Evolutionary conservation across 2,329 filamentous ascomycete genomes (phyloP).

Genomic region (Chaetomiaceae sp.): DNA sequence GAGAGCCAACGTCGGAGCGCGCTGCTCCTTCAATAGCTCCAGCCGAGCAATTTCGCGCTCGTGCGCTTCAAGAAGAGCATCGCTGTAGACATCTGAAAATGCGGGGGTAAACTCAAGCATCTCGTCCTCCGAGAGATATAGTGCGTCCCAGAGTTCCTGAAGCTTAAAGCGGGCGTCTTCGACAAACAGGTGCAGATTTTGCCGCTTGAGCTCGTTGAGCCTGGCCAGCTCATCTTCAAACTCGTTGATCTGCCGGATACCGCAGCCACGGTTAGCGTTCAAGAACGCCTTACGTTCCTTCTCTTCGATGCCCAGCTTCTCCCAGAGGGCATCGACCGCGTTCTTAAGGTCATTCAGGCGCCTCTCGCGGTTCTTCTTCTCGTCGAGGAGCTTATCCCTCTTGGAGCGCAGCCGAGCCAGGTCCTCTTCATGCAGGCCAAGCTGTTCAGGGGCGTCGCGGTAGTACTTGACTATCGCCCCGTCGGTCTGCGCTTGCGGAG

Average conservation of each 20-base stretch:
- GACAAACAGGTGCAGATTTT: constrained; percentile 93
- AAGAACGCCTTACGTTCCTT: constrained; percentile 80
- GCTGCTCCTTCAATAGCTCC: constrained; percentile 78
- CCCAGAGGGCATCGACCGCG: constrained; percentile 84
- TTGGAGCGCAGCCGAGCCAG: constrained; percentile 65
- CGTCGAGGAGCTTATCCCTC: constrained; percentile 78
- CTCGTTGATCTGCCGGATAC: constrained; percentile 88
- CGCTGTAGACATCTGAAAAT: constrained; percentile 95
- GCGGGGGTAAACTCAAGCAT: constrained; percentile 98
- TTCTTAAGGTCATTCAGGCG: constrained; percentile 61
- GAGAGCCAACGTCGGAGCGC: constrained; percentile 74
- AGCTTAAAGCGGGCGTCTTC: constrained; percentile 88
- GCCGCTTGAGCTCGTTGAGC: constrained; percentile 86
- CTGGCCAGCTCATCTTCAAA: constrained; percentile 86
- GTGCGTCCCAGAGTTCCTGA: constrained; percentile 88
- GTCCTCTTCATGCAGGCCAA: constrained; percentile 87
- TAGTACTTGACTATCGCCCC: constrained; percentile 81
- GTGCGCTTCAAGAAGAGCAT: constrained; percentile 89
- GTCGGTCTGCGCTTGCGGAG: constrained; percentile 89
- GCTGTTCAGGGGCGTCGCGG: constrained; percentile 84
- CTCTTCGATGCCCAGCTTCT: constrained; percentile 78
- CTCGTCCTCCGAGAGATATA: constrained; percentile 96
- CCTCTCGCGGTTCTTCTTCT: constrained; percentile 62
- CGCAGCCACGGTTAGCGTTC: constrained; percentile 82
- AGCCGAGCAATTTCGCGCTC: constrained; percentile 84